Evolutionary conservation across 225 moss, liverwort and hornwort species (phyloP).

Genomic region (Neckera pumila): DNA sequence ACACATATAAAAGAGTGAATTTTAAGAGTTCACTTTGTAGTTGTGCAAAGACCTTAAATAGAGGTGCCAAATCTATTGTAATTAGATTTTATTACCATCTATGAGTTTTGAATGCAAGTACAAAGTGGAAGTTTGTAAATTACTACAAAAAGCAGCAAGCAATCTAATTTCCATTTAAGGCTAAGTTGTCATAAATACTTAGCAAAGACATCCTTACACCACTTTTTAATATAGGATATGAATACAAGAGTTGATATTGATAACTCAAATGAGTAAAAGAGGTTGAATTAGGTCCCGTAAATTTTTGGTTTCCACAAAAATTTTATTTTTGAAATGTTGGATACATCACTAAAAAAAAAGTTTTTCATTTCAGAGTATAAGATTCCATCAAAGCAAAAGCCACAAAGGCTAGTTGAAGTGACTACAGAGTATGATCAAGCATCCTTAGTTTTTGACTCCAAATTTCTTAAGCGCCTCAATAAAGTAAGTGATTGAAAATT

Average conservation of each 20-base stretch:
- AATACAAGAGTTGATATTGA: not conserved
- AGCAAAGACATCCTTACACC: not conserved
- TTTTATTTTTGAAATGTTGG: not conserved
- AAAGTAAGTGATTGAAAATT: not conserved
- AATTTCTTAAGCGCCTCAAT: not conserved
- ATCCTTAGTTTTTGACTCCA: slow-evolving; percentile 3
- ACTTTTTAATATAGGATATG: not conserved
- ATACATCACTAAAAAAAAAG: not conserved
- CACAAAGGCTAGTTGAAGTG: not conserved
- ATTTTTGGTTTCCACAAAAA: not conserved
- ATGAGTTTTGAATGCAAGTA: not conserved
- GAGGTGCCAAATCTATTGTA: no score
- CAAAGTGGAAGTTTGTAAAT: not conserved
- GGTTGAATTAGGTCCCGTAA: not conserved
- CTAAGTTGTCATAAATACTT: not conserved
- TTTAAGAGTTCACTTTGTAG: not conserved
- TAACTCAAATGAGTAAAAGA: not conserved
- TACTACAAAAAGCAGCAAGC: not conserved
- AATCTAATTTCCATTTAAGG: not conserved
- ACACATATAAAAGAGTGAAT: not conserved
- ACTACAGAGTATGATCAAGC: not conserved
- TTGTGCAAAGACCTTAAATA: not conserved
- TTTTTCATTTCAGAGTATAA: not conserved
- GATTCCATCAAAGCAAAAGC: not conserved
- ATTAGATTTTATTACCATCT: not conserved